phyloP scores from a whole-genome alignment of 164 flowering plant genomes.

The Liriodendron chinense region DNA sequence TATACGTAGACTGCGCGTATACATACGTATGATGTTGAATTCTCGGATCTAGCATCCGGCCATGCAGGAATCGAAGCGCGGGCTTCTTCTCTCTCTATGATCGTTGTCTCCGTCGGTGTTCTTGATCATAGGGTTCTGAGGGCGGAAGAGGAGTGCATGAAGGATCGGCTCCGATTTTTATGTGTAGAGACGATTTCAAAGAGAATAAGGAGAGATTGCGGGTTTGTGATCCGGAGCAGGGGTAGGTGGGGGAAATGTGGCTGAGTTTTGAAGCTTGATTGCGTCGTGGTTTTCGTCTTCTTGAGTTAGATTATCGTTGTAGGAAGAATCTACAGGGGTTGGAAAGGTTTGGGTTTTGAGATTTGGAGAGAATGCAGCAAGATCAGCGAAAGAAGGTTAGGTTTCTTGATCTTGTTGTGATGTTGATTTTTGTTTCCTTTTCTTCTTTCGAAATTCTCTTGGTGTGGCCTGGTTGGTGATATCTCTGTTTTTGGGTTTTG shows the following conservation, averaged over 20 bases:
- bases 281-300: slow-evolving; percentile 1
- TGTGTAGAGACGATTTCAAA: slow-evolving; percentile 34
- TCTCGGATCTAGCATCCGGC: slow-evolving; percentile 3
- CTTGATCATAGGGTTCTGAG: slow-evolving; percentile 10
- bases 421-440: not conserved
- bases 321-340: not conserved
- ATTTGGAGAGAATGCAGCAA: slow-evolving; percentile 54
- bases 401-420: slow-evolving; percentile 10
- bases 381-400: slow-evolving; percentile 76
- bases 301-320: not conserved
- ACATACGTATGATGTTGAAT: not conserved
- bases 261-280: slow-evolving; percentile 23
- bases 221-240: slow-evolving; percentile 64
- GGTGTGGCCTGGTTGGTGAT: not conserved
- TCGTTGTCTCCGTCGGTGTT: slow-evolving; percentile 14
- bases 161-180: slow-evolving; percentile 37
- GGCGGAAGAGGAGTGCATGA: slow-evolving; percentile 41
- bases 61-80: slow-evolving; percentile 20
- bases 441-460: not conserved
- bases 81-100: slow-evolving; percentile 25
- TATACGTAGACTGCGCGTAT: not conserved
- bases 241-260: slow-evolving; percentile 91
- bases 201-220: slow-evolving; percentile 48
- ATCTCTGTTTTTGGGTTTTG: not conserved
- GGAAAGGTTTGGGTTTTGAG: not conserved